Evolutionary conservation across 2,329 filamentous ascomycete genomes (phyloP), one percentile per base, ranked within the genome.

Genomic region (Apiospora marii): DNA sequence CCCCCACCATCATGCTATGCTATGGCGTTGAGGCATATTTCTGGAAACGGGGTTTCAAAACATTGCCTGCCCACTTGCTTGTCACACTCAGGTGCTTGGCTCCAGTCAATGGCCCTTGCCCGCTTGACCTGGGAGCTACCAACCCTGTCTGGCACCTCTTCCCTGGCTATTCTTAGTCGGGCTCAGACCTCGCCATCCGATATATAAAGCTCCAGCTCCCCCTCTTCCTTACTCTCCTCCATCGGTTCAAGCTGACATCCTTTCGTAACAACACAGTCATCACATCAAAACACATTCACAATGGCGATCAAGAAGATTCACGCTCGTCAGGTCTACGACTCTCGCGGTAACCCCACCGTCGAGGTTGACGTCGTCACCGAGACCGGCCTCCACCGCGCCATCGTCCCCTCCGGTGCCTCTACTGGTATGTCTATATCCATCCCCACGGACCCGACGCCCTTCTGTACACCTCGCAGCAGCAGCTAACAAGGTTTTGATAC

Each of bases 291-390:
- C 41, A 44, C 37, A 34, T 64, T 80, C 86, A 95, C 83, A 78
- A 99, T 99, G 96, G 88, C 93, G 82, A 94, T 96, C 86, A 91
- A 92, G 85, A 96, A 95, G 90, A 90, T 96, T 83, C 93, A 95
- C 90, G 94, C 93, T 83, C 93, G 96, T 84, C 95, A 93, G 82
- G 95, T 99, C 89, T 99, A 96, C 91, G 96, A 99, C 91, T 98
- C 96, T 85, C 96, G 96, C 84, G 91, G 91, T 84, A 99, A 99
- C 92, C 96, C 96, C 82, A 99, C 96, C 83, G 96, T 98, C 82
- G 96, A 98, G 90, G 96, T 98, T 81, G 96, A 98, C 84, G 91
- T 98, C 80, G 93, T 97, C 87, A 98, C 95, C 80, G 94, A 97
- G 88, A 97, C 93, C 80, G 96, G 96, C 82, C 92, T 98, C 76